Base-by-base conservation (phyloP, 306 rosid species). In the Begonia peltatifolia region DNA sequence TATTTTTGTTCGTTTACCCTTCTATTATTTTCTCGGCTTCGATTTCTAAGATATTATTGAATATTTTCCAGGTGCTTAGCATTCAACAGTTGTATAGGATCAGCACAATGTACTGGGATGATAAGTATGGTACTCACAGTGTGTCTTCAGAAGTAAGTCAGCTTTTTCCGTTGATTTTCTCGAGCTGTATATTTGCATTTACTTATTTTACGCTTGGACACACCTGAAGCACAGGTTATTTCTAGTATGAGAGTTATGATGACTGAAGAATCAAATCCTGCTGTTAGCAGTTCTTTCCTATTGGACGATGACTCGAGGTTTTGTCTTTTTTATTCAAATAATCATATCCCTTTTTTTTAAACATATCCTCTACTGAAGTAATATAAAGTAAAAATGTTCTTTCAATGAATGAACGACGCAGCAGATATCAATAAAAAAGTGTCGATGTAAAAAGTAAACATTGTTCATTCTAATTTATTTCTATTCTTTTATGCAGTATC, bases 71-170 rank as follows among this genome's bases (percentile, higher is more conserved):
- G 97, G 97, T 82, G 71, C 94, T 92, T 66, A 92, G 99, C 75
- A 92, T 92, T 66, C 99, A 92, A 70, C 99, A 92, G 63, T 60
- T 92, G 71, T 92, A 92, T 73, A 81, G 99, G 70, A 92, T 92
- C 68, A 83, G 99, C 77, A 92, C 99, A 54, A 92, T 92, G 99
- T 92, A 92, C 71, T 92, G 99, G 99, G 99, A 92, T 63, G 99
- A 92, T 74, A 92, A 92, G 66, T 92, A 87, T 17, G 99, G 99
- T 48, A 92, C 99, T 7, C 99, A 92, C 69, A 92, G 96, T 14
- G 99, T 92, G 56, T 87, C 96, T 68, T 59, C 99, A 18, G 94
- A 92, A 14, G 99, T 92, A 81, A 70, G 94, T 75, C 55, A 53
- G 52, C 64, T 22, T 62, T 54, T 50, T 15, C 38, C 8, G 8